These are phyloP conservation scores for Carpinus fangiana DNA, from an alignment of 306 rosid genomes.

Conservation along the genomic window DNA sequence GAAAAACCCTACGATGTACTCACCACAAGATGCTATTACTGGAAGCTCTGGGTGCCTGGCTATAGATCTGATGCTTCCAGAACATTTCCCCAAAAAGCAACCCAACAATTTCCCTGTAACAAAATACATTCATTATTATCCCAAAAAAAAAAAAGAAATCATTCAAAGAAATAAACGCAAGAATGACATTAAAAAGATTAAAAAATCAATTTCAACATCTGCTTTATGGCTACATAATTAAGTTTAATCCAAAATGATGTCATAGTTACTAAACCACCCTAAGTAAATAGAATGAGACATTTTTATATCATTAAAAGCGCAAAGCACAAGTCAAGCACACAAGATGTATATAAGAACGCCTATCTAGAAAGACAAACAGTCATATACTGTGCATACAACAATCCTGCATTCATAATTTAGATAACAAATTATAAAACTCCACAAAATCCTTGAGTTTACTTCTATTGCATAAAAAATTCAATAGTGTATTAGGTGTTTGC, in stretches of 20 bases:
- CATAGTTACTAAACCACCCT: neutral
- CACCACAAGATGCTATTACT: constrained; percentile 89
- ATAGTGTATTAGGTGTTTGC: neutral
- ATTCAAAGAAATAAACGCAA: constrained; percentile 15
- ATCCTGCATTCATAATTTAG: neutral
- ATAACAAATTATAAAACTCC: neutral
- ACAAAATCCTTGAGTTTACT: neutral
- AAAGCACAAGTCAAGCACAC: too few species aligned
- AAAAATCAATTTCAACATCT: constrained; percentile 8
- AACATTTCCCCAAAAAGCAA: constrained; percentile 81
- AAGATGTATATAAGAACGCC: too few species aligned
- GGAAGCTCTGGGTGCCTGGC: constrained; percentile 87
- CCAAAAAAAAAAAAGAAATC: neutral
- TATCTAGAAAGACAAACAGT: neutral
- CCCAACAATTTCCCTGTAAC: constrained; percentile 78
- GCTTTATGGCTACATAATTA: neutral
- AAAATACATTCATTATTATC: constrained; percentile 3
- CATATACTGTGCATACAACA: neutral
- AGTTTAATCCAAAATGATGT: neutral
- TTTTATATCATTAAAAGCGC: too few species aligned
- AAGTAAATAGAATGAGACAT: too few species aligned
- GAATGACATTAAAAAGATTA: neutral
- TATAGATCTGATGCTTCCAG: constrained; percentile 94
- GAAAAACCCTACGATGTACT: constrained; percentile 26
- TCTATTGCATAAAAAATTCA: neutral